A percentile compares a stretch with the other conserved stretches of the same genome.
These are phyloP conservation scores for Inosperma sp. DNA, from an alignment of 768 basidiomycete species.

Conservation along the genomic window DNA sequence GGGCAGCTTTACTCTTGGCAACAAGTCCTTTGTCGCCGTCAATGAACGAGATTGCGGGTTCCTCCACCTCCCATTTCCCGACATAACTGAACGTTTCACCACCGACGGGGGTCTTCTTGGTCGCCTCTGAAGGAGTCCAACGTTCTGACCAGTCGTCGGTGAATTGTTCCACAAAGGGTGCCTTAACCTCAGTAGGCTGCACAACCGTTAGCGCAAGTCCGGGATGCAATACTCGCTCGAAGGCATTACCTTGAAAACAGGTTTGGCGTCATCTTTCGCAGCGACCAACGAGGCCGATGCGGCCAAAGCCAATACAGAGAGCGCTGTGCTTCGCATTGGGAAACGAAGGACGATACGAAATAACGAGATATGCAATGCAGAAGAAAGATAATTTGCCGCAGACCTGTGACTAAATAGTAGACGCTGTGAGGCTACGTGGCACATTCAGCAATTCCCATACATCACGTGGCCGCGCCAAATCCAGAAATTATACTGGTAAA, in stretches of 20 bases:
- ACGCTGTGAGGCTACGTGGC: constrained; percentile 41
- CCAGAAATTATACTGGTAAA: background rate
- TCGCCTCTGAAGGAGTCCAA: constrained; percentile 96
- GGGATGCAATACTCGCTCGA: constrained; percentile 9
- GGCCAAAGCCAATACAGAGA: constrained; percentile 68
- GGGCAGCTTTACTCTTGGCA: constrained; percentile 94
- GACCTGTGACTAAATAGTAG: background rate
- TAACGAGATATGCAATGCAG: constrained; percentile 31
- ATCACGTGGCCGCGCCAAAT: constrained; percentile 30
- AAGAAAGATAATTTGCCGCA: constrained; percentile 34
- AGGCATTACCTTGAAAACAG: constrained; percentile 61
- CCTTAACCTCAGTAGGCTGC: constrained; percentile 74
- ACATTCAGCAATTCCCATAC: constrained; percentile 35
- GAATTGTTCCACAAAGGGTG: constrained; percentile 96
- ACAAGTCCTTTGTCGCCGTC: constrained; percentile 89
- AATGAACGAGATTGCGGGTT: constrained; percentile 70
- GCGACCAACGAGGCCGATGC: constrained; percentile 59
- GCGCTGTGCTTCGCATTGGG: constrained; percentile 84
- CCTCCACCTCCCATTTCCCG: constrained; percentile 95
- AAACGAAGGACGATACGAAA: constrained; percentile 59
- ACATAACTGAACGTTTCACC: constrained; percentile 97
- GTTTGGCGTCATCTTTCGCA: constrained; percentile 54
- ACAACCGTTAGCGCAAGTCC: constrained; percentile 15
- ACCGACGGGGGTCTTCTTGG: constrained; percentile 95
- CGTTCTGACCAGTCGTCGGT: constrained; percentile 83